phyloP scores from a whole-genome alignment of 2,329 filamentous ascomycete genomes.

The Exserohilum turcica region DNA sequence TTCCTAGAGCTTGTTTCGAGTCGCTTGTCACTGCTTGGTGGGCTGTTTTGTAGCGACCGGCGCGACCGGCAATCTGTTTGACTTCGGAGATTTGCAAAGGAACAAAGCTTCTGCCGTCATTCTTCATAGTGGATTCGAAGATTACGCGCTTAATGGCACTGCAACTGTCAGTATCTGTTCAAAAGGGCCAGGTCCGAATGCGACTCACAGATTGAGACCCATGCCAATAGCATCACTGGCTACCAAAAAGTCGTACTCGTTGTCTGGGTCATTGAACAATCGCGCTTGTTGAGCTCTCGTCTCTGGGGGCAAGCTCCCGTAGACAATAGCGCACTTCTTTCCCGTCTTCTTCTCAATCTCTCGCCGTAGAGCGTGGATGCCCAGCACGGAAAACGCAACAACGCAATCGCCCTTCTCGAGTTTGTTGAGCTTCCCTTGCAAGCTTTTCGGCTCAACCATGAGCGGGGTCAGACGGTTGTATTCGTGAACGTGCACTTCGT shows the following conservation, averaged over 20 bases:
- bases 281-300: slow-evolving; percentile 88
- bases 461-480: slow-evolving; percentile 86
- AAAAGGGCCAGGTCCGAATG: neutral
- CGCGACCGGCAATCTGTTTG: slow-evolving; percentile 93
- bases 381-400: slow-evolving; percentile 82
- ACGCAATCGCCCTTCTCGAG: slow-evolving; percentile 90
- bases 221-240: slow-evolving; percentile 97
- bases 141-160: slow-evolving; percentile 84
- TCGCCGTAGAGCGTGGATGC: slow-evolving; percentile 78
- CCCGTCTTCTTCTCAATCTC: slow-evolving; percentile 78
- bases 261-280: slow-evolving; percentile 92
- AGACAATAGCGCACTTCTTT: slow-evolving; percentile 86
- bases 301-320: slow-evolving; percentile 88
- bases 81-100: slow-evolving; percentile 74
- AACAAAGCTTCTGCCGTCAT: slow-evolving; percentile 63
- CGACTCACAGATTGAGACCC: slow-evolving; percentile 82
- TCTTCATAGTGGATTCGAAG: slow-evolving; percentile 79
- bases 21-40: slow-evolving; percentile 55
- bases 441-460: slow-evolving; percentile 65
- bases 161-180: slow-evolving; percentile 20
- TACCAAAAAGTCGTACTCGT: slow-evolving; percentile 92
- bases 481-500: slow-evolving; percentile 77
- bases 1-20: slow-evolving; percentile 12
- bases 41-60: slow-evolving; percentile 82
- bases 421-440: slow-evolving; percentile 68